Base-by-base conservation (phyloP, 2,329 filamentous ascomycete genomes). In the Trichoderma sp. region DNA sequence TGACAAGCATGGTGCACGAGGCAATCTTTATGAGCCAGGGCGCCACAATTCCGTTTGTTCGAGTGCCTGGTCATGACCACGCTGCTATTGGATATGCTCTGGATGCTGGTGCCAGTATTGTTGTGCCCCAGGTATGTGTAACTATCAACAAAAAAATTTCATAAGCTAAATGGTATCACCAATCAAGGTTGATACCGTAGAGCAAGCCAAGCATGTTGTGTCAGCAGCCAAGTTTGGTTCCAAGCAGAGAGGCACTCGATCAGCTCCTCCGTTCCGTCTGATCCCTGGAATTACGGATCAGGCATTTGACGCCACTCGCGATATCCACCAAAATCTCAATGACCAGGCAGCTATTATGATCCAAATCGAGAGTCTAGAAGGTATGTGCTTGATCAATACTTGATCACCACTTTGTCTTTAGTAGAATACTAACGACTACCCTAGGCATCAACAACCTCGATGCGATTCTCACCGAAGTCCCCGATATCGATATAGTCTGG, bases 1-100 rank as follows among this genome's bases (percentile, higher is more conserved):
- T 86, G 84, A 85, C 83, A 1, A 81, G 77, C 53, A 84, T 85
- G 78, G 83, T 85, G 2, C 84, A 85, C 71, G 83, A 85, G 67
- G 75, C 83, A 71, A 81, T 83, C 73, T 85, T 84, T 74, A 81
- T 85, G 78, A 84, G 82, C 75, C 79, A 82, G n/a, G 84, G 84
- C 3, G 79, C 77, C 50, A 84, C 81, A 6, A 84, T 84, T 59
- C 82, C 84, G 11, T 82, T 81, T 63, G 84, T 85, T 30, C 78
- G 84, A 20, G 79, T 86, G 6, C 82, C 83, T 1, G 82, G 83
- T 17, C 83, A 85, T 72, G 83, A 84, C 67, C 84, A 86, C 75
- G 83, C 82, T 9, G 76, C 79, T 20, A 85, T 86, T 68, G 83
- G 82, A 8, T 85, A 79, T 68, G 84, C 83, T 4, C 78, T 86